A percentile compares a stretch with the other conserved stretches of the same genome.
These are phyloP conservation scores for Mycosphaerella arachidis DNA, from an alignment of 2,329 filamentous ascomycete species.

Conservation along the genomic window DNA sequence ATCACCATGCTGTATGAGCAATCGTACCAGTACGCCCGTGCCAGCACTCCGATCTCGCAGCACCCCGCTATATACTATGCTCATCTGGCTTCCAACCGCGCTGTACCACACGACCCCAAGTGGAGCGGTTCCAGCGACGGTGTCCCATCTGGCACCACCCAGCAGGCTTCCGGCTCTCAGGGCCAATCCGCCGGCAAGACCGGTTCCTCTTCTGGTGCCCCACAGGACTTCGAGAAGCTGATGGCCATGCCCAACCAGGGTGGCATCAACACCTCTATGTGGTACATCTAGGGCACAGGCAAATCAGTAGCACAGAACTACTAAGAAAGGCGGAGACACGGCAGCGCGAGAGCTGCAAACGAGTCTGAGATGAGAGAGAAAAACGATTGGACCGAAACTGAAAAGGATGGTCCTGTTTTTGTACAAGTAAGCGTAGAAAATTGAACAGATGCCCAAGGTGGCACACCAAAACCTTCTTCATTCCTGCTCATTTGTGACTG, in stretches of 20 bases:
- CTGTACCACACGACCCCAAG: constrained; percentile 65
- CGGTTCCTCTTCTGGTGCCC: constrained; percentile 21
- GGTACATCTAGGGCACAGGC: constrained; percentile 41
- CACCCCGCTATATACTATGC: constrained; percentile 93
- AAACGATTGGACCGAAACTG: constrained; percentile 1
- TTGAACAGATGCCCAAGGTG: constrained; percentile 8
- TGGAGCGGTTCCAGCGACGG: constrained; percentile 27
- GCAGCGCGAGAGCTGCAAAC: background rate
- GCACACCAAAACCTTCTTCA: constrained; percentile 5
- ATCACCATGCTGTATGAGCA: constrained; percentile 92
- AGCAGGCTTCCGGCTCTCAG: constrained; percentile 10
- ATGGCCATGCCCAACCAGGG: constrained; percentile 38
- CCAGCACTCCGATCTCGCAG: constrained; percentile 85
- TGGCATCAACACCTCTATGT: constrained; percentile 43
- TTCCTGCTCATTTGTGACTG: background rate
- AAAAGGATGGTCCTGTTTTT: constrained; percentile 9
- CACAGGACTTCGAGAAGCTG: constrained; percentile 33
- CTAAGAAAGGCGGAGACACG: background rate
- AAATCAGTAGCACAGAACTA: background rate
- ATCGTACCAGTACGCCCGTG: constrained; percentile 87
- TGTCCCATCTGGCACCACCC: constrained; percentile 13
- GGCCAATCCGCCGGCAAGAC: constrained; percentile 15
- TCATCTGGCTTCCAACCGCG: constrained; percentile 79
- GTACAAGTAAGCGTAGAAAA: constrained; percentile 1
- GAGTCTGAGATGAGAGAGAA: background rate